Evolutionary conservation across 768 basidiomycete species (phyloP).

Genomic region (Phlegmacium glaucopus): DNA sequence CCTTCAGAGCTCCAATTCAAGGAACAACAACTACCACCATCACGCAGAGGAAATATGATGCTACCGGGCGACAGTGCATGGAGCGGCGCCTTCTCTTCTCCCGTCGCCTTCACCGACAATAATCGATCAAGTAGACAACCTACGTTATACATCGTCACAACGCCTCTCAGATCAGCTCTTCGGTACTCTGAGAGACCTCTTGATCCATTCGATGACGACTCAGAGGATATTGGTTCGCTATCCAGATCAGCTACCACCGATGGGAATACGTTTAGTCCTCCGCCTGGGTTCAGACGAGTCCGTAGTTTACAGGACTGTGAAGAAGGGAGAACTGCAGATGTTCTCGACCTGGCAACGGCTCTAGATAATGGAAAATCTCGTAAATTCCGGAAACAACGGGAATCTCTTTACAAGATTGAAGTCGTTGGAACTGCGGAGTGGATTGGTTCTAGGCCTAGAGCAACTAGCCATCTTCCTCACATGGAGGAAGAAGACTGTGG

Average conservation of each 20-base stretch:
- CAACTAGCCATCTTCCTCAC: background rate
- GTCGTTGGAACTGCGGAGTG: slow-evolving; percentile 14
- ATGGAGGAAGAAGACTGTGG: background rate
- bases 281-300: background rate
- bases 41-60: background rate
- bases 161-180: background rate
- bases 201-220: slow-evolving; percentile 7
- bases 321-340: slow-evolving; percentile 4
- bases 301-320: slow-evolving; percentile 4
- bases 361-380: slow-evolving; percentile 17
- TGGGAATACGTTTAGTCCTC: background rate
- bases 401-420: background rate
- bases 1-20: slow-evolving; percentile 14
- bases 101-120: slow-evolving; percentile 1
- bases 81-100: background rate
- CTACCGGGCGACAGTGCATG: background rate
- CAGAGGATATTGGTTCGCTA: background rate
- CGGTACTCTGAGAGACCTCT: slow-evolving; percentile 5
- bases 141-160: background rate
- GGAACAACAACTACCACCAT: background rate
- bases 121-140: background rate
- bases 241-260: background rate
- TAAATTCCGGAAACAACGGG: slow-evolving; percentile 8
- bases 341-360: slow-evolving; percentile 14
- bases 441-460: slow-evolving; percentile 15